phyloP scores from a whole-genome alignment of 2,329 filamentous ascomycete species.

The Rosellinia necatrix region DNA sequence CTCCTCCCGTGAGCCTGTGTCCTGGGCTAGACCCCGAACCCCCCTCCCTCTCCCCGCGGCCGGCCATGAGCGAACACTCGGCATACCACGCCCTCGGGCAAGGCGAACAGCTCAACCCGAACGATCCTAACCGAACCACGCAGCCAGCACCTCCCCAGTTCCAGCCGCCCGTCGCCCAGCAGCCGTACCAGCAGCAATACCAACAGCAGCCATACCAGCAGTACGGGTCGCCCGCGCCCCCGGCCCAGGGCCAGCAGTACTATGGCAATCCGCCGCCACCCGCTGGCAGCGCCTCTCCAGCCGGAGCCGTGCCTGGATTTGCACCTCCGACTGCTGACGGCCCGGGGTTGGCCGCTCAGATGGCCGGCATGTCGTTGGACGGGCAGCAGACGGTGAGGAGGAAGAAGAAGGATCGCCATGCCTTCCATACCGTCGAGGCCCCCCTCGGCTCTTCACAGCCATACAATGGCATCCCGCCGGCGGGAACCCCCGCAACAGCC shows the following conservation, averaged over 20 bases:
- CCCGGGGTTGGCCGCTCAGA: conserved; percentile 67
- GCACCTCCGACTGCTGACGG: conserved; percentile 49
- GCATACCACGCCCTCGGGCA: conserved; percentile 63
- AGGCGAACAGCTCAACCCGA: conserved; percentile 58
- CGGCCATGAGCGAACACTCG: conserved; percentile 58
- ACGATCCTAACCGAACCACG: conserved; percentile 56
- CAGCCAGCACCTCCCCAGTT: conserved; percentile 61
- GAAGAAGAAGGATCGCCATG: conserved; percentile 95
- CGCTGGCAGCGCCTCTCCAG: conserved; percentile 39
- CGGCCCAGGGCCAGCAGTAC: conserved; percentile 45
- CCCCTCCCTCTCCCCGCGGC: not conserved
- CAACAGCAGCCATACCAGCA: conserved; percentile 57
- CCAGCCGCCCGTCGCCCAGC: conserved; percentile 57
- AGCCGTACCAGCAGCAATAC: conserved; percentile 55
- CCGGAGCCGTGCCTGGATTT: conserved; percentile 41
- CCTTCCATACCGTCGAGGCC: conserved; percentile 84
- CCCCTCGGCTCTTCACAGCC: conserved; percentile 68
- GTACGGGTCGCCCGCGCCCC: conserved; percentile 46
- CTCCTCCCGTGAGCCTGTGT: no score
- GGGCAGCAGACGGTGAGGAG: conserved; percentile 59
- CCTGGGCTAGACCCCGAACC: not conserved
- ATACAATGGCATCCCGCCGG: conserved; percentile 70
- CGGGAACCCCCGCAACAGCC: conserved; percentile 57
- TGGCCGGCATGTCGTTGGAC: conserved; percentile 76
- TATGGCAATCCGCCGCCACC: conserved; percentile 44